Conservation (phyloP, 768 basidiomycete species). For the Mycena metata region DNA sequence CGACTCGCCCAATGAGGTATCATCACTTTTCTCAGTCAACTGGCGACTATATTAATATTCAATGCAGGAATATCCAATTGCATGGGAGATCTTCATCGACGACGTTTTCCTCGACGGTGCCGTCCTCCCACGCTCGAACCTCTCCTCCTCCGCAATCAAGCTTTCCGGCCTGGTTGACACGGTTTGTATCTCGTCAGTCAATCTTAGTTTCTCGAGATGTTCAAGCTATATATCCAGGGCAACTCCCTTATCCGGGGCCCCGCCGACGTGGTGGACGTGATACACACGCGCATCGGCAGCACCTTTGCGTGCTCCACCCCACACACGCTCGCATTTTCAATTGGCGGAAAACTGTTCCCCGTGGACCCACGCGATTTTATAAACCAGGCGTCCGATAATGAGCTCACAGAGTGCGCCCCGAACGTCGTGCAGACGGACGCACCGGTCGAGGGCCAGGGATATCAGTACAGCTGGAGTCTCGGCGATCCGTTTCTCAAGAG, state of each 20-base stretch:
- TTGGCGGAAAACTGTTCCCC: conserved; percentile 77
- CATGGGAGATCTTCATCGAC: conserved; percentile 82
- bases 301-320: conserved; percentile 70
- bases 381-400: conserved; percentile 54
- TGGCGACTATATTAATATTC: conserved; percentile 27
- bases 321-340: conserved; percentile 75
- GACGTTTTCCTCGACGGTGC: conserved; percentile 79
- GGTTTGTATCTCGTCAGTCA: conserved; percentile 51
- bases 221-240: conserved; percentile 58
- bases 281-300: conserved; percentile 54
- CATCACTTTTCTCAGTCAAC: neutral
- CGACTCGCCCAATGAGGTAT: conserved; percentile 72
- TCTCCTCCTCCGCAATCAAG: conserved; percentile 61
- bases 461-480: conserved; percentile 82
- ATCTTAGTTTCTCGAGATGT: too few relatives aligned
- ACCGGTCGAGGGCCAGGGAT: conserved; percentile 65
- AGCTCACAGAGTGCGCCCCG: conserved; percentile 60
- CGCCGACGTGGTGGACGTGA: conserved; percentile 69
- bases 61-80: conserved; percentile 68
- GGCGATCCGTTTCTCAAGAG: conserved; percentile 84
- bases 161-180: conserved; percentile 82
- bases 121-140: conserved; percentile 67
- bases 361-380: conserved; percentile 84
- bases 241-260: conserved; percentile 85
- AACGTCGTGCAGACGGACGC: conserved; percentile 76